Evolutionary conservation across 2,329 filamentous ascomycete genomes (phyloP).

Genomic region (Fusarium sp.): DNA sequence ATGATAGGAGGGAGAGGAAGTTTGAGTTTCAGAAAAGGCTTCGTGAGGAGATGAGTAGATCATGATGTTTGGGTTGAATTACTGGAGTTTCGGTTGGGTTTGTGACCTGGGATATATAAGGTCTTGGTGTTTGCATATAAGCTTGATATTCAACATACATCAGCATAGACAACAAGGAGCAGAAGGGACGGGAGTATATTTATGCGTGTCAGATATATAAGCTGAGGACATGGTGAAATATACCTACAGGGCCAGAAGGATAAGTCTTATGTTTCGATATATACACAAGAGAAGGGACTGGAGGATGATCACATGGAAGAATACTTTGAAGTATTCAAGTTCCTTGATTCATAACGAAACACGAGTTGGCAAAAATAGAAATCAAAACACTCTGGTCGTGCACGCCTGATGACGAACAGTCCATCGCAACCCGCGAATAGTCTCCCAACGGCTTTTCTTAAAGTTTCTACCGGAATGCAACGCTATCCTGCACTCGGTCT

Average conservation of each 20-base stretch:
- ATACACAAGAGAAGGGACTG: background rate
- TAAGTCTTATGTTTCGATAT: background rate
- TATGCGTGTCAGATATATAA: background rate
- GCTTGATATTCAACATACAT: constrained; percentile 16
- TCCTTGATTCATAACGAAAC: too few species aligned
- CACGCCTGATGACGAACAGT: background rate
- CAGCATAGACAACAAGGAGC: background rate
- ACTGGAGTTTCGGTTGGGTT: background rate
- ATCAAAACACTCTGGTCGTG: background rate
- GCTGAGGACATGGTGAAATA: background rate
- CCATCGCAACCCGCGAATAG: too few species aligned
- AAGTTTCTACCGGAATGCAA: background rate
- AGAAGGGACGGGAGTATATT: background rate
- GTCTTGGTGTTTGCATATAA: background rate
- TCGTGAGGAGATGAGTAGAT: background rate
- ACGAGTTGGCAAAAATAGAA: background rate
- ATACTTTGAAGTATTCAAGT: background rate
- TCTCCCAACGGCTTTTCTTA: background rate
- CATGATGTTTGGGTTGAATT: background rate
- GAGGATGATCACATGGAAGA: too few species aligned
- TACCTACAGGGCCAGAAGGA: fast-evolving
- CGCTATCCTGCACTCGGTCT: background rate
- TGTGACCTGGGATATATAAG: background rate
- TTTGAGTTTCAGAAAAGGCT: constrained; percentile 18
- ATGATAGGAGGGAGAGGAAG: constrained; percentile 13